A percentile compares a stretch with the other conserved stretches of the same genome.
These are phyloP conservation scores for Fraxinus cuspidata DNA, from an alignment of 257 asterid genomes.

Conservation along the genomic window DNA sequence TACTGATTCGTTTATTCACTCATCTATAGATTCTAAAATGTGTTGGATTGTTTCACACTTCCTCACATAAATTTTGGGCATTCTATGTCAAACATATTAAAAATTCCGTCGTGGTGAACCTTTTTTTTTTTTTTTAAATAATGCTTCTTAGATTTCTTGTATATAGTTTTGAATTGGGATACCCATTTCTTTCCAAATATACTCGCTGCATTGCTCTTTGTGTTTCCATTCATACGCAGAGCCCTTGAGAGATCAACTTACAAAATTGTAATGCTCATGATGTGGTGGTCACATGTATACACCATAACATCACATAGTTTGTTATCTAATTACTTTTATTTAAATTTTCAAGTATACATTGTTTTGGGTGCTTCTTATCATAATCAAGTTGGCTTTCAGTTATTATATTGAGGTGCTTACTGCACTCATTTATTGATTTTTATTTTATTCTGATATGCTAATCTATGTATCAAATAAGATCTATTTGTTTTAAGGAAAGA, in stretches of 20 bases:
- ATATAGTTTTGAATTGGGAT: no score
- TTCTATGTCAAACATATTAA: background rate
- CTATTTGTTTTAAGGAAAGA: no score
- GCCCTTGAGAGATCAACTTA: constrained; percentile 77
- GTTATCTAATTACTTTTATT: constrained; percentile 14
- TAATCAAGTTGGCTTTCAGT: no score
- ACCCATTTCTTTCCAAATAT: constrained; percentile 53
- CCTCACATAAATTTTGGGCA: background rate
- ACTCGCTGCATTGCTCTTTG: constrained; percentile 78
- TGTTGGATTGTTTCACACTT: constrained; percentile 10
- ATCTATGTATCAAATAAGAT: no score
- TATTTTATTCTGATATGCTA: no score
- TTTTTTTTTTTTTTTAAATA: no score
- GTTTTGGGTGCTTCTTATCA: no score
- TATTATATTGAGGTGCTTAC: no score
- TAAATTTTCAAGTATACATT: no score
- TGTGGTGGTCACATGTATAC: constrained; percentile 99
- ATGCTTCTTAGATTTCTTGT: no score
- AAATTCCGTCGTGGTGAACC: background rate
- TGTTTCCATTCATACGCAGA: constrained; percentile 90
- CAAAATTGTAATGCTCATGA: constrained; percentile 91
- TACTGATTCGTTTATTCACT: background rate
- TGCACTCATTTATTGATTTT: no score
- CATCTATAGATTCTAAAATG: constrained; percentile 9
- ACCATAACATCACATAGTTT: constrained; percentile 17